Evolutionary conservation across 2,329 filamentous ascomycete genomes (phyloP), one percentile per base, ranked within the genome.

Genomic region (Penicillium olsonii): DNA sequence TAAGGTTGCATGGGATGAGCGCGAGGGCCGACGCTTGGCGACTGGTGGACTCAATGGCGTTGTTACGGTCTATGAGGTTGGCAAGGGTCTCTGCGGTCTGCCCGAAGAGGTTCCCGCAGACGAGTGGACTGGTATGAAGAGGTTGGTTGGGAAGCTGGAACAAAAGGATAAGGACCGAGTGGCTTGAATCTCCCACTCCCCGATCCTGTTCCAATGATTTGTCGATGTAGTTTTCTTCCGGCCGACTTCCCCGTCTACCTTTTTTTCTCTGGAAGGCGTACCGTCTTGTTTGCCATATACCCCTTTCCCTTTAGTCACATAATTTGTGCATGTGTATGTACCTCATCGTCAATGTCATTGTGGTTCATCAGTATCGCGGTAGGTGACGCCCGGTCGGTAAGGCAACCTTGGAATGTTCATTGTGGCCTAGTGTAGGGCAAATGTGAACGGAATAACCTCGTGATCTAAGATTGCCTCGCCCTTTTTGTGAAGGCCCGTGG

Each of bases 61-160:
- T 2, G 79, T 96, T 18, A 96, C 88, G 0, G 84, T 99, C 7
- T 99, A 97, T 66, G 94, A 99, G 73, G 92, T 99, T 19, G 74
- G 74, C 22, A 74, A 97, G 87, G 90, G 19, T 76, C 80, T 62
- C 84, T 92, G 58, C 69, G 91, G 92, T 20, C 92, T 91, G n/a
- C 85, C 87, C 59, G 94, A 97, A 64, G 81, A 84, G 27, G 80
- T 90, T 33, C 87, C 88, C 68, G 84, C 84, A 44, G 94, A 99
- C 64, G 92, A 97, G 69, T 99, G 94, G 92, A 83, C 87, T 5
- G 88, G 83, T 29, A 88, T 99, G 59, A 97, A 96, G 84, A 92
- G 90, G 71, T 77, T 96, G 66, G 83, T 96, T 19, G 85, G 83
- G 35, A 83, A 87, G 62, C 73, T 92, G 52, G 92, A 95, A 14